phyloP scores from a whole-genome alignment of 2,329 filamentous ascomycete species.

The Byssothecium circinans region DNA sequence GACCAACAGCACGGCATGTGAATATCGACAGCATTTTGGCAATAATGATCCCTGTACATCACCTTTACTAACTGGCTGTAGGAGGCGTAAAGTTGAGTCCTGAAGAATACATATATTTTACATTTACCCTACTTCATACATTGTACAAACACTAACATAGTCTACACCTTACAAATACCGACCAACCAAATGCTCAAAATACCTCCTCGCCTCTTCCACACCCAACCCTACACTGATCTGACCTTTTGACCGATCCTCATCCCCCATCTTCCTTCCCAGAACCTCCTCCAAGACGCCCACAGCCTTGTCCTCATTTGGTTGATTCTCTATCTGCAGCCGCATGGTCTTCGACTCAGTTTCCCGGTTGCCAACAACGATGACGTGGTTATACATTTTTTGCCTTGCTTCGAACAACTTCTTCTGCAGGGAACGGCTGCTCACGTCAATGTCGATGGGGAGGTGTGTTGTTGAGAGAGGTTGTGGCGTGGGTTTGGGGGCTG shows the following conservation, averaged over 20 bases:
- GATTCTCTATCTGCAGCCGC: constrained; percentile 40
- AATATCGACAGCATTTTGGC: no score
- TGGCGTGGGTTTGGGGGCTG: constrained; percentile 34
- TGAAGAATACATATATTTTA: no score
- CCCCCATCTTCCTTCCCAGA: constrained; percentile 15
- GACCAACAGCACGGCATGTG: no score
- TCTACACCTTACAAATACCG: constrained; percentile 33
- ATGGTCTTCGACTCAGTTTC: constrained; percentile 32
- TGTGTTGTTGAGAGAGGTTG: constrained; percentile 58
- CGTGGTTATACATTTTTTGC: constrained; percentile 69
- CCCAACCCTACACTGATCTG: constrained; percentile 16
- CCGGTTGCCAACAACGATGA: constrained; percentile 67
- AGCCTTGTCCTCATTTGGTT: constrained; percentile 37
- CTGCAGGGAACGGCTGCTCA: constrained; percentile 61
- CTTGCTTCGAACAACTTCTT: constrained; percentile 76
- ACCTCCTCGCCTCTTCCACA: constrained; percentile 25
- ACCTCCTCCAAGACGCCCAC: constrained; percentile 40
- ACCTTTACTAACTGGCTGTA: no score
- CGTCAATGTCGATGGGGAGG: constrained; percentile 71
- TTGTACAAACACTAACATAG: no score
- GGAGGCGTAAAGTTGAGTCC: no score
- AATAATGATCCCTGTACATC: no score
- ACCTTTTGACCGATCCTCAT: constrained; percentile 19
- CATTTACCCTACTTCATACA: no score
- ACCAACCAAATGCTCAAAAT: constrained; percentile 34